Evolutionary conservation across 768 basidiomycete genomes (phyloP).

Genomic region (Russula ochroleuca): DNA sequence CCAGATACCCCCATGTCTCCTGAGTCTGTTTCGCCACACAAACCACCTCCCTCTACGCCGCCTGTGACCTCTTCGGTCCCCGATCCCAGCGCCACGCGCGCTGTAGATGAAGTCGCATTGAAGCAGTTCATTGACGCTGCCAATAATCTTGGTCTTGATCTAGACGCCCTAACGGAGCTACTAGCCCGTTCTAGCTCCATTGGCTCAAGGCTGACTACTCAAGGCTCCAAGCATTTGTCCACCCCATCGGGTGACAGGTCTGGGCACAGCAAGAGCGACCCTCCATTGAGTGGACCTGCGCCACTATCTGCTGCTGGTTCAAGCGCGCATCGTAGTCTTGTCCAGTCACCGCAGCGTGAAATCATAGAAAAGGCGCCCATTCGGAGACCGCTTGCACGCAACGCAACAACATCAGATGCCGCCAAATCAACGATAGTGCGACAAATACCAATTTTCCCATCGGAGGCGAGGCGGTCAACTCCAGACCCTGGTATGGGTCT

Average conservation of each 20-base stretch:
- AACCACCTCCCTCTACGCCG: constrained; percentile 14
- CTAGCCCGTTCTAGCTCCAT: constrained; percentile 67
- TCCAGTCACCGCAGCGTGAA: constrained; percentile 16
- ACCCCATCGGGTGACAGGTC: constrained; percentile 33
- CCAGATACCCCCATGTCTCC: constrained; percentile 17
- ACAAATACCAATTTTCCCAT: constrained; percentile 75
- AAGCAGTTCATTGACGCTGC: constrained; percentile 76
- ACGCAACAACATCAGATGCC: constrained; percentile 13
- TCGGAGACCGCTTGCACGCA: constrained; percentile 17
- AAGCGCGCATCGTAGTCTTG: constrained; percentile 29
- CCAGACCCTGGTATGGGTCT: constrained; percentile 43
- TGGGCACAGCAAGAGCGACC: constrained; percentile 3
- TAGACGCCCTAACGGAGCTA: constrained; percentile 62
- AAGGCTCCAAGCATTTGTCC: constrained; percentile 44
- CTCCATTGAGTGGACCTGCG: constrained; percentile 7
- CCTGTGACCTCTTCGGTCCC: background rate
- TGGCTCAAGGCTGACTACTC: constrained; percentile 48
- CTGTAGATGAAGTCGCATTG: constrained; percentile 50
- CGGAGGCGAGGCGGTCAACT: constrained; percentile 55
- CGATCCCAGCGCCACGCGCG: background rate
- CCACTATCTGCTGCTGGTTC: constrained; percentile 27
- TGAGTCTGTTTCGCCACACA: background rate
- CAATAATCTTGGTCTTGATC: constrained; percentile 68
- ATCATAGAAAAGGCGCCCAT: constrained; percentile 16
- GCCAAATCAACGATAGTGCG: constrained; percentile 50